These are phyloP conservation scores for Penicillium paradoxum DNA, from an alignment of 495 filamentous ascomycete species.

Conservation along the genomic window DNA sequence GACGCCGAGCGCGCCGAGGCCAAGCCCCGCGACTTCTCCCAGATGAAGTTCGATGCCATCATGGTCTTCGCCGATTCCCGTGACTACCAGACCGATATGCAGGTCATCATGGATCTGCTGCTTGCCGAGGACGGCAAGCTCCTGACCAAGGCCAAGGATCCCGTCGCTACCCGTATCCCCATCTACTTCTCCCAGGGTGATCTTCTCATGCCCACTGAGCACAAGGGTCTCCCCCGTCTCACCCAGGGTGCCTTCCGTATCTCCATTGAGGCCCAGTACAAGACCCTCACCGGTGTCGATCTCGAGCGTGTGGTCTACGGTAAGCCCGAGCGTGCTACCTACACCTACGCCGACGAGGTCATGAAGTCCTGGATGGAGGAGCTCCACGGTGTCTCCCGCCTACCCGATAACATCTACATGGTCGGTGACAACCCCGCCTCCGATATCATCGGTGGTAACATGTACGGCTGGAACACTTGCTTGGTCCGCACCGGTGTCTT, in stretches of 20 bases:
- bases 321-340: conserved; percentile 74
- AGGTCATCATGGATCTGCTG: conserved; percentile 82
- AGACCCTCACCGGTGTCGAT: conserved; percentile 64
- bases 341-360: conserved; percentile 77
- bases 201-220: conserved; percentile 70
- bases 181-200: conserved; percentile 76
- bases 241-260: conserved; percentile 74
- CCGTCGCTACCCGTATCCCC: conserved; percentile 63
- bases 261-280: conserved; percentile 73
- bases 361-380: conserved; percentile 70
- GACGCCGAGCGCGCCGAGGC: conserved; percentile 62
- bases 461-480: conserved; percentile 78
- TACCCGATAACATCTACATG: conserved; percentile 77
- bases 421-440: conserved; percentile 75
- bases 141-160: conserved; percentile 62
- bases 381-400: conserved; percentile 64
- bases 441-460: conserved; percentile 74
- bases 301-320: conserved; percentile 82
- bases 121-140: conserved; percentile 66
- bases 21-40: conserved; percentile 59
- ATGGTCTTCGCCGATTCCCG: conserved; percentile 78
- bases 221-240: conserved; percentile 64
- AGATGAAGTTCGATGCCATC: conserved; percentile 76
- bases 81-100: conserved; percentile 79
- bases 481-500: conserved; percentile 60